phyloP scores from a whole-genome alignment of 805 yeast genomes.

The Peterozyma xylosa region DNA sequence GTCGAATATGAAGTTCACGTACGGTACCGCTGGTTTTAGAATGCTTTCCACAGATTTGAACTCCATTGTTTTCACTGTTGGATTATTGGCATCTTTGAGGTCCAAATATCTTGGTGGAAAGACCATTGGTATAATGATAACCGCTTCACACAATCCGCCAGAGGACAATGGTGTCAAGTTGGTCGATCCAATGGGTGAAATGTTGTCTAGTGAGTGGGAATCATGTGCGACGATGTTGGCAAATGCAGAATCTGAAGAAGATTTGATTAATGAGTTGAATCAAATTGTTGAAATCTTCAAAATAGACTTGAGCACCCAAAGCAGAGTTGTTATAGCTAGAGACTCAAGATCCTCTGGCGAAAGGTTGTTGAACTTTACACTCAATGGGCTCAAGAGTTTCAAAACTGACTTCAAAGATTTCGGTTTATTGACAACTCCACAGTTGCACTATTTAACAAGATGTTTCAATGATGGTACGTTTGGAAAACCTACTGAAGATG shows the following conservation, averaged over 20 bases:
- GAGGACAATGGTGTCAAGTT: constrained; percentile 86
- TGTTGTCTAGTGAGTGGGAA: constrained; percentile 86
- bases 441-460: constrained; percentile 81
- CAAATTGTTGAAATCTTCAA: constrained; percentile 29
- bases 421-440: constrained; percentile 86
- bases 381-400: constrained; percentile 50
- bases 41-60: constrained; percentile 63
- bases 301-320: constrained; percentile 36
- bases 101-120: constrained; percentile 64
- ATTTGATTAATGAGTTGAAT: constrained; percentile 30
- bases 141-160: constrained; percentile 94
- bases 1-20: constrained; percentile 36
- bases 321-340: constrained; percentile 62
- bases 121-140: constrained; percentile 91
- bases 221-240: constrained; percentile 71
- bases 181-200: constrained; percentile 90
- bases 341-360: constrained; percentile 89
- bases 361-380: constrained; percentile 45
- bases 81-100: constrained; percentile 74
- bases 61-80: constrained; percentile 77
- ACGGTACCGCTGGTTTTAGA: constrained; percentile 98
- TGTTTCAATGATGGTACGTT: constrained; percentile 55
- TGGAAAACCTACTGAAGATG: constrained; percentile 57
- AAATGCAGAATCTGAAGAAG: constrained; percentile 46
- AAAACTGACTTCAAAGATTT: constrained; percentile 43